These are phyloP conservation scores for Pyrenophora tritici-repentis DNA, from an alignment of 2,329 filamentous ascomycete species.

Conservation along the genomic window DNA sequence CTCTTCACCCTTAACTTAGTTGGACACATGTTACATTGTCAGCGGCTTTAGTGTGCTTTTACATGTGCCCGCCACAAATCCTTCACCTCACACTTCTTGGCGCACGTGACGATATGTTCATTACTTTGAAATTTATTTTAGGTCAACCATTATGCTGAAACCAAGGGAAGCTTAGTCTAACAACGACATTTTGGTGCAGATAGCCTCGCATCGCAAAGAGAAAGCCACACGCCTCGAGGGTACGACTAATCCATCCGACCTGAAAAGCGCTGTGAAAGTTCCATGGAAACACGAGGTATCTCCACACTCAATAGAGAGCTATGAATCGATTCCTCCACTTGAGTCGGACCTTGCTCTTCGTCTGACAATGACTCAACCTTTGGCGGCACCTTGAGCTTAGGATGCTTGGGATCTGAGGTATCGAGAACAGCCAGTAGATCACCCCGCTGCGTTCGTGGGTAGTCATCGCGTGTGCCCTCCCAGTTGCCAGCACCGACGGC, in stretches of 20 bases:
- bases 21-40: conserved; percentile 4
- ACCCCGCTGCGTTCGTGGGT: conserved; percentile 4
- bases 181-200: too few species aligned
- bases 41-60: not conserved
- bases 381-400: not conserved
- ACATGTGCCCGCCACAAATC: not conserved
- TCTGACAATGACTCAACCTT: not conserved
- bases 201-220: too few species aligned
- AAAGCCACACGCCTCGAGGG: too few species aligned
- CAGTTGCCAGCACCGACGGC: conserved; percentile 15
- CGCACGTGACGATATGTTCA: too few species aligned
- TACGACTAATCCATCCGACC: not conserved
- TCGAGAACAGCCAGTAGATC: conserved; percentile 10
- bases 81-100: too few species aligned
- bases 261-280: not conserved
- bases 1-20: too few species aligned
- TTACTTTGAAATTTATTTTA: too few species aligned
- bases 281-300: not conserved
- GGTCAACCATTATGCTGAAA: too few species aligned
- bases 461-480: conserved; percentile 4
- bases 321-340: not conserved
- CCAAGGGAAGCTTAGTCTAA: too few species aligned
- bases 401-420: conserved; percentile 1
- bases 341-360: not conserved
- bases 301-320: not conserved